Conservation (phyloP, 2,329 filamentous ascomycete genomes). For the Pezicula radicicola region DNA sequence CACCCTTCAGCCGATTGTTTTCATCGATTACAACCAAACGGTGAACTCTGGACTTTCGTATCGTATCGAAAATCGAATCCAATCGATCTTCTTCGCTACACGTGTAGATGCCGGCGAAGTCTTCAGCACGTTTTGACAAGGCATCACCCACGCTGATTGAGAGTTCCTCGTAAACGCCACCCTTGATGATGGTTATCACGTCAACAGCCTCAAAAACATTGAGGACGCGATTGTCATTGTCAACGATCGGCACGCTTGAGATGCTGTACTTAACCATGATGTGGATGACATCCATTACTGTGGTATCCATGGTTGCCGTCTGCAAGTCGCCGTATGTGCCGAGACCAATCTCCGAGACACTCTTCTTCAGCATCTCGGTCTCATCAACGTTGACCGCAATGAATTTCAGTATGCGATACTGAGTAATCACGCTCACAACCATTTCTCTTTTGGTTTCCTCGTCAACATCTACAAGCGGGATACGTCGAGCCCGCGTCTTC, state of each 20-base stretch:
- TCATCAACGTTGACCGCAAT: conserved; percentile 89
- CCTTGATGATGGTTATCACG: conserved; percentile 93
- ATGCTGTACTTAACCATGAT: conserved; percentile 91
- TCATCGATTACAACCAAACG: conserved; percentile 92
- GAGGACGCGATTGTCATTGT: conserved; percentile 71
- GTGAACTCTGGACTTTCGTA: conserved; percentile 92
- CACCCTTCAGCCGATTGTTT: conserved; percentile 77
- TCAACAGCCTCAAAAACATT: conserved; percentile 99
- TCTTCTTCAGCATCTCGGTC: conserved; percentile 84
- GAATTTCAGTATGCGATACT: conserved; percentile 98
- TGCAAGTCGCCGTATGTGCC: conserved; percentile 81
- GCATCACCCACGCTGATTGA: conserved; percentile 85
- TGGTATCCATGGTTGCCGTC: conserved; percentile 83
- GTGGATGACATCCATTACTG: conserved; percentile 92
- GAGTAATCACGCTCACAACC: conserved; percentile 94
- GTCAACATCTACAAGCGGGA: conserved; percentile 89
- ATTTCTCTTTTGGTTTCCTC: conserved; percentile 90
- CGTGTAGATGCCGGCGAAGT: conserved; percentile 95
- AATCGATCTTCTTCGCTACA: conserved; percentile 89
- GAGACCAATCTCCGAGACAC: conserved; percentile 77
- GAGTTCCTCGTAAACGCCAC: conserved; percentile 87
- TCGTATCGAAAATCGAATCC: conserved; percentile 94
- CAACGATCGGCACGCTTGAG: conserved; percentile 89
- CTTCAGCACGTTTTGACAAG: conserved; percentile 79
- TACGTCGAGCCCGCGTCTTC: conserved; percentile 85